Evolutionary conservation across 2,329 filamentous ascomycete genomes (phyloP).

Genomic region (Verticillium zaregamsianum): DNA sequence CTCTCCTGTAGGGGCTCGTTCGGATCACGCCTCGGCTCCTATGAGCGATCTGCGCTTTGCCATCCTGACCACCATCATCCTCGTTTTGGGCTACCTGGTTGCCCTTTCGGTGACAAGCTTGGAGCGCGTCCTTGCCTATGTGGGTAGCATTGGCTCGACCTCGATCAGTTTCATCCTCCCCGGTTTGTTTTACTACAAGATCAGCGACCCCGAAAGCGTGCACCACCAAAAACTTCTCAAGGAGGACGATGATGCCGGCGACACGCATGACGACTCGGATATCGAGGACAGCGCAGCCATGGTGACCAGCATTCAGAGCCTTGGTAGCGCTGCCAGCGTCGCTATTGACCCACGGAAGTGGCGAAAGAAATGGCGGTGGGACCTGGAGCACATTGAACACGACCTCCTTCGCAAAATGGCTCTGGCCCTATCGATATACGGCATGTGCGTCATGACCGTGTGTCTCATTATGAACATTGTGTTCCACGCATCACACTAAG

Average conservation of each 20-base stretch:
- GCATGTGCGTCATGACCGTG: constrained; percentile 80
- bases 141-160: constrained; percentile 90
- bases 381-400: constrained; percentile 60
- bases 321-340: constrained; percentile 35
- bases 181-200: constrained; percentile 97
- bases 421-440: constrained; percentile 76
- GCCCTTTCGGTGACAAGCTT: constrained; percentile 88
- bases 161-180: constrained; percentile 97
- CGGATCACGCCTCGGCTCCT: constrained; percentile 50
- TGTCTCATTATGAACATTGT: constrained; percentile 85
- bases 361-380: constrained; percentile 56
- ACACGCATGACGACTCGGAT: constrained; percentile 45
- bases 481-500: constrained; percentile 61
- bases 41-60: constrained; percentile 91
- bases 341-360: constrained; percentile 34
- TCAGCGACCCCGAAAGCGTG: constrained; percentile 81
- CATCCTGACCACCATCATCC: constrained; percentile 78
- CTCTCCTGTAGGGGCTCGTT: constrained; percentile 36
- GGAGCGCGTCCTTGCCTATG: constrained; percentile 89
- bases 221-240: constrained; percentile 85
- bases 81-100: constrained; percentile 79
- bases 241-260: constrained; percentile 81
- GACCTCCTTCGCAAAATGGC: constrained; percentile 66
- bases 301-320: constrained; percentile 40
- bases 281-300: constrained; percentile 42